A percentile compares a stretch with the other conserved stretches of the same genome.
These are phyloP conservation scores for Phytophthora idaei DNA, from an alignment of 352 stramenopile genomes.

Conservation along the genomic window DNA sequence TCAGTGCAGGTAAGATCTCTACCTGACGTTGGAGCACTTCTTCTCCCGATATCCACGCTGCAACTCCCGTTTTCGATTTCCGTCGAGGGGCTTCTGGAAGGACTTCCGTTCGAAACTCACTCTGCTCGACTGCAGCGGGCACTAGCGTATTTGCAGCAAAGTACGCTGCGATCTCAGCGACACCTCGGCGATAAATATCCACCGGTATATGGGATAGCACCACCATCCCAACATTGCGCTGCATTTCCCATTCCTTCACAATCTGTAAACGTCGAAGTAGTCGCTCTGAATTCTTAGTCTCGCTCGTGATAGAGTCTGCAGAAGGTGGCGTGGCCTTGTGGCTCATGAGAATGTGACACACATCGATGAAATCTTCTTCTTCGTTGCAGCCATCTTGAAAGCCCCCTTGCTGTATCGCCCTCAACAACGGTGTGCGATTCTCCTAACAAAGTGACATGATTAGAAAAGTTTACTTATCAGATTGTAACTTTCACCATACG, in stretches of 20 bases:
- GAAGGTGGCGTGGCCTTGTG: slow-evolving; percentile 20
- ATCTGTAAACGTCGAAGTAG: slow-evolving; percentile 22
- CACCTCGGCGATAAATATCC: slow-evolving; percentile 31
- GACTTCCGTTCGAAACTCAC: slow-evolving; percentile 14
- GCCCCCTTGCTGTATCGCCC: slow-evolving; percentile 26
- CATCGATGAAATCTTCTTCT: slow-evolving; percentile 37
- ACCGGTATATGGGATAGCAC: slow-evolving; percentile 25
- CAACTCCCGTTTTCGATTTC: slow-evolving; percentile 11
- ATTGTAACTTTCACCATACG: slow-evolving; percentile 3
- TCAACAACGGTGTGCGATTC: slow-evolving; percentile 20
- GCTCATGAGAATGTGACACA: slow-evolving; percentile 34
- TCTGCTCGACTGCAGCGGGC: slow-evolving; percentile 11
- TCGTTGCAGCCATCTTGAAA: slow-evolving; percentile 20
- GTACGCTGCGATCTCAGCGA: slow-evolving; percentile 18
- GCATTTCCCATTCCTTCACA: slow-evolving; percentile 28
- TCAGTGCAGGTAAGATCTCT: slow-evolving; percentile 31
- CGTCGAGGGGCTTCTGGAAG: slow-evolving; percentile 11
- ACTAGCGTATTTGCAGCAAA: slow-evolving; percentile 25
- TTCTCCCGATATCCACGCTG: slow-evolving; percentile 22
- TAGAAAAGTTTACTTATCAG: not conserved
- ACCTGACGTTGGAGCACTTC: slow-evolving; percentile 33
- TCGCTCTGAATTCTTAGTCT: slow-evolving; percentile 14
- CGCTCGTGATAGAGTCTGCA: not conserved
- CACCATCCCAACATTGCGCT: slow-evolving; percentile 25
- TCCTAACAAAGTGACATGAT: slow-evolving; percentile 15